These are phyloP conservation scores for Fusarium drepaniforme DNA, from an alignment of 2,329 filamentous ascomycete species.

Conservation along the genomic window DNA sequence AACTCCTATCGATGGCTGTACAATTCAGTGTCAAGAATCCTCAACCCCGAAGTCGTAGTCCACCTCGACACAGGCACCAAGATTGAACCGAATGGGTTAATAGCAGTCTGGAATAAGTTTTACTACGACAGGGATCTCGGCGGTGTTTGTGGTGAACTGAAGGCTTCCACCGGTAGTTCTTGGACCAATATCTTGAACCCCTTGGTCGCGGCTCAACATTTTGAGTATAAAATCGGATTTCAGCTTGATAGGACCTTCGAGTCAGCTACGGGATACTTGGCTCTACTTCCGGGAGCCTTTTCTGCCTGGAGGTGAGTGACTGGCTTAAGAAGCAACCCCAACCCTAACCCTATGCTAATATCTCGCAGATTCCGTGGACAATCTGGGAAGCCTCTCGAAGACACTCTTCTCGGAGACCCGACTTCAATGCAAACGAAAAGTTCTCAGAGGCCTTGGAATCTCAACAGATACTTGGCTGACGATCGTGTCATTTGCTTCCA, in stretches of 20 bases:
- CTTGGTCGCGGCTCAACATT: background rate
- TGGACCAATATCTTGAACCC: slow-evolving; percentile 6
- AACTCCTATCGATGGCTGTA: slow-evolving; percentile 13
- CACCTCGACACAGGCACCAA: background rate
- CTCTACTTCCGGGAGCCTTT: fast-evolving
- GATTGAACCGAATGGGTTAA: fast-evolving
- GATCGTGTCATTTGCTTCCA: slow-evolving; percentile 8
- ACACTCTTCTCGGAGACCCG: slow-evolving; percentile 13
- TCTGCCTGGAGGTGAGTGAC: background rate
- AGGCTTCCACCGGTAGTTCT: background rate
- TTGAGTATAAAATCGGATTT: slow-evolving; percentile 12
- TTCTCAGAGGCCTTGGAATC: background rate
- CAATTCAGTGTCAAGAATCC: background rate
- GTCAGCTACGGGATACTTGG: background rate
- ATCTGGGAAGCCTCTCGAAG: background rate
- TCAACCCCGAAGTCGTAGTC: background rate
- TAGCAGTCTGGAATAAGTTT: slow-evolving; percentile 3
- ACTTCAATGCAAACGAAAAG: background rate
- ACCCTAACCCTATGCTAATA: background rate
- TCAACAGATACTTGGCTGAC: slow-evolving; percentile 7
- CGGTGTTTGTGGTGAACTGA: background rate
- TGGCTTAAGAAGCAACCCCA: fast-evolving
- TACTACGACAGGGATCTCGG: background rate
- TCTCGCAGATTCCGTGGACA: background rate
- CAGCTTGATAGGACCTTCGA: slow-evolving; percentile 14